Base-by-base conservation (phyloP, 2,329 filamentous ascomycete genomes). In the Aureobasidium namibiae region DNA sequence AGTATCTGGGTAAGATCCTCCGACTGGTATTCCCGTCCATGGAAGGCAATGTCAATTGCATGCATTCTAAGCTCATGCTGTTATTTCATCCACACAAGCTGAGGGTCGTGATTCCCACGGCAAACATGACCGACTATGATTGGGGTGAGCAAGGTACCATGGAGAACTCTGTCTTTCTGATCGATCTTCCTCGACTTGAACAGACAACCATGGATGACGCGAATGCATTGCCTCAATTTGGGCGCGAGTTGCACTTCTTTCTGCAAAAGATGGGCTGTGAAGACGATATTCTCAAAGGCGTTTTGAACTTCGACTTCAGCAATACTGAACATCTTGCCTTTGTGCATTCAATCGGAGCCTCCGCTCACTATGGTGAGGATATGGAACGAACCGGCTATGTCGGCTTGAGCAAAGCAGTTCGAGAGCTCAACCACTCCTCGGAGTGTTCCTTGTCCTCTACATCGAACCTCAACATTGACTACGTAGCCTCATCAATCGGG, bases 21-120 rank as follows among this genome's bases (percentile, higher is more conserved):
- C 82, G 82, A 21, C 65, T 85, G 59, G 91, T 89, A 69, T 96
- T 97, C 68, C 92, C 92, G 16, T 81, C 82, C 2, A 92, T 96
- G 89, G 78, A 83, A 41, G 82, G 84, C 1, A 77, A 82, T 48
- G 74, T 83, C 6, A 87, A 85, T 24, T 85, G 81, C 66, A 96
- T 97, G 91, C 94, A 97, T 72, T 95, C 90, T 52, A 97, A 99
- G 70, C 78, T 97, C 44, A 92, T 95, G 81, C 74, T 97, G 1
- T 79, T 97, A n/a, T 92, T 91, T 66, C 89, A 90, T 65, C 75
- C 81, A 0, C 74, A 75, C 1, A 85, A 91, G 69, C 73, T 96
- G 16, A 84, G 94, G 7, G 79, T 99, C 45, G 92, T 88, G 1
- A 78, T 97, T 1, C 91, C 94, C 0, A 92, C 87, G 3, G 94